Conservation (phyloP, 2,329 filamentous ascomycete species). For the Pseudocercospora cruenta region DNA sequence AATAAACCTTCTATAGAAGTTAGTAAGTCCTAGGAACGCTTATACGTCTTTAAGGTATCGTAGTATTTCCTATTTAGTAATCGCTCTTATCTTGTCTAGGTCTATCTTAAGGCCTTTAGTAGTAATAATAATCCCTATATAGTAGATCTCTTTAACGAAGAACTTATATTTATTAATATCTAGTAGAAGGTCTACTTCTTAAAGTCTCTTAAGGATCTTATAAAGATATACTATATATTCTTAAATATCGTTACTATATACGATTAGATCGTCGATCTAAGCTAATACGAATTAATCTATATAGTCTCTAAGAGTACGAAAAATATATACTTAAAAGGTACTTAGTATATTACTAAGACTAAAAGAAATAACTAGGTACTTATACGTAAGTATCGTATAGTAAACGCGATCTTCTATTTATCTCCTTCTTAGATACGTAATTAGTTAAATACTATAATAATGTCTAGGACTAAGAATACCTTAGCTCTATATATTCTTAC, state of each 20-base stretch:
- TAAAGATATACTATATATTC: neutral
- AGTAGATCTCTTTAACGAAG: neutral
- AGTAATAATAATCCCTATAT: neutral
- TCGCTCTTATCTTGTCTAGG: neutral
- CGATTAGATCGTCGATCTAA: neutral
- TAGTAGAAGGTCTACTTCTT: neutral
- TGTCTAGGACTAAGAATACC: neutral
- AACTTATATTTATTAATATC: neutral
- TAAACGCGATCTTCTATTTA: neutral
- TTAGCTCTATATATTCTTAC: neutral
- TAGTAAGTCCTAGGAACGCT: conserved; percentile 1
- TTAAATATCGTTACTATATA: neutral
- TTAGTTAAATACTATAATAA: neutral
- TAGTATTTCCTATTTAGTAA: neutral
- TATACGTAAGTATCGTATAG: neutral
- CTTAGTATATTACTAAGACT: neutral
- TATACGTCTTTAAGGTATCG: neutral
- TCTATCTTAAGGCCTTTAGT: neutral
- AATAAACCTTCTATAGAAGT: conserved; percentile 9
- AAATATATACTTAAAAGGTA: neutral
- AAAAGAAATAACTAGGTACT: neutral
- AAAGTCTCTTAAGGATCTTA: neutral
- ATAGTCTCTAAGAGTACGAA: neutral
- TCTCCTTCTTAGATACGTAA: neutral
- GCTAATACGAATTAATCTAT: neutral